phyloP scores from a whole-genome alignment of 352 stramenopile genomes.

The Pythium rishiriense region DNA sequence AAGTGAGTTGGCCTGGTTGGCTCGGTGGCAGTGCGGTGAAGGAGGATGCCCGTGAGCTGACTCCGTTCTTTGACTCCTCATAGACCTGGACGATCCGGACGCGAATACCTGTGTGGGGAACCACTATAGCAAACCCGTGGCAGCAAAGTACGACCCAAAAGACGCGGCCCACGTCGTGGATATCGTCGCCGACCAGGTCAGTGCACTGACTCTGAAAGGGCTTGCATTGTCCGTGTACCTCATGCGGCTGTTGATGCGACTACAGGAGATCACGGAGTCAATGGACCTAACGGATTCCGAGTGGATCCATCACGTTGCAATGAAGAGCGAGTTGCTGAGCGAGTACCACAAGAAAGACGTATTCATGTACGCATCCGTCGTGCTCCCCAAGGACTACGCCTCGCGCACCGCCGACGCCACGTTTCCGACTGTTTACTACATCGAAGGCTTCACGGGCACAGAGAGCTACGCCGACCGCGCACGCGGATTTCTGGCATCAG shows the following conservation, averaged over 20 bases:
- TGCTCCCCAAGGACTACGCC: constrained; percentile 62
- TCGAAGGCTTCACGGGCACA: constrained; percentile 75
- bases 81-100: constrained; percentile 69
- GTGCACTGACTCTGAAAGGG: not conserved
- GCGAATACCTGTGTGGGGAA: constrained; percentile 64
- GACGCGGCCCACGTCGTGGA: constrained; percentile 38
- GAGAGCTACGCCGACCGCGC: constrained; percentile 66
- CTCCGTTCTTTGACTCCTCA: not conserved
- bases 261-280: constrained; percentile 15
- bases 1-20: constrained; percentile 33
- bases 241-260: not conserved
- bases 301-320: constrained; percentile 63
- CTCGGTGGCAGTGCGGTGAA: not conserved
- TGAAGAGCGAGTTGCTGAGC: constrained; percentile 72
- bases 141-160: constrained; percentile 35
- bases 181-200: constrained; percentile 56
- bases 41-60: not conserved
- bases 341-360: constrained; percentile 68
- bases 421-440: constrained; percentile 77
- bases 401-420: constrained; percentile 5
- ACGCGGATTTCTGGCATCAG: constrained; percentile 56
- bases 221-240: not conserved
- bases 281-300: constrained; percentile 54
- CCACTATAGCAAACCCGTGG: constrained; percentile 55
- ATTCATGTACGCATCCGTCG: constrained; percentile 64